These are phyloP conservation scores for Volvariella volvacea DNA, from an alignment of 1,284 basidiomycete genomes.

Conservation along the genomic window DNA sequence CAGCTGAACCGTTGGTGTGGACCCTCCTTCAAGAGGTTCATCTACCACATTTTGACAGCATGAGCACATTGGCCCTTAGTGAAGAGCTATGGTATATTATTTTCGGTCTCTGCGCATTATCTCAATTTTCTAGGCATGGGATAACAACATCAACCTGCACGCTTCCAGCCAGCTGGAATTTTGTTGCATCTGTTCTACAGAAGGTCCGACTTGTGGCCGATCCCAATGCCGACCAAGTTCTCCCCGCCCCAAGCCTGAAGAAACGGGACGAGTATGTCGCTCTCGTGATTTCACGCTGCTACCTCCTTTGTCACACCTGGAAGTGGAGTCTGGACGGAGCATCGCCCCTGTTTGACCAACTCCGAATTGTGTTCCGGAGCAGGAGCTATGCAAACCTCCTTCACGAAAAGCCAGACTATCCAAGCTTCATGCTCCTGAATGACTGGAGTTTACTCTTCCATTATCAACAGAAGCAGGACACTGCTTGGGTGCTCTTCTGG, in stretches of 20 bases:
- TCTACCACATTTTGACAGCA: too few species aligned
- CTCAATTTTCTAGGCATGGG: slow-evolving; percentile 75
- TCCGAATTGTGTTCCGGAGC: slow-evolving; percentile 75
- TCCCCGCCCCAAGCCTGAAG: slow-evolving; percentile 36
- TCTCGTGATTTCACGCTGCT: slow-evolving; percentile 69
- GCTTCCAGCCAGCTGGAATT: slow-evolving; percentile 62
- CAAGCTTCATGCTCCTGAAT: slow-evolving; percentile 65
- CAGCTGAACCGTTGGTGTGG: slow-evolving; percentile 36
- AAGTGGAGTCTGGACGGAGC: slow-evolving; percentile 65
- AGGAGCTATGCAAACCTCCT: slow-evolving; percentile 77
- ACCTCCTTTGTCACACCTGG: slow-evolving; percentile 68
- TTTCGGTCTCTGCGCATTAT: slow-evolving; percentile 67
- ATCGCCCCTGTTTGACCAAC: slow-evolving; percentile 53
- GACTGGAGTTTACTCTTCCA: slow-evolving; percentile 50
- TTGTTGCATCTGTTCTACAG: slow-evolving; percentile 53
- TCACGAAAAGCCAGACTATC: slow-evolving; percentile 72
- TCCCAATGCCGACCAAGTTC: slow-evolving; percentile 35
- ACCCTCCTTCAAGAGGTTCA: slow-evolving; percentile 27
- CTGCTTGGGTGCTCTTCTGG: slow-evolving; percentile 76
- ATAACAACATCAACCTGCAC: slow-evolving; percentile 39
- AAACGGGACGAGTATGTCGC: slow-evolving; percentile 76
- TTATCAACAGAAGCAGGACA: slow-evolving; percentile 44
- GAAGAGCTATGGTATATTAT: slow-evolving; percentile 72
- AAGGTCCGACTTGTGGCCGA: slow-evolving; percentile 53
- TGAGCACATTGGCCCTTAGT: slow-evolving; percentile 39